These are phyloP conservation scores for Tetracladium marchalianum DNA, from an alignment of 495 filamentous ascomycete species.

Conservation along the genomic window DNA sequence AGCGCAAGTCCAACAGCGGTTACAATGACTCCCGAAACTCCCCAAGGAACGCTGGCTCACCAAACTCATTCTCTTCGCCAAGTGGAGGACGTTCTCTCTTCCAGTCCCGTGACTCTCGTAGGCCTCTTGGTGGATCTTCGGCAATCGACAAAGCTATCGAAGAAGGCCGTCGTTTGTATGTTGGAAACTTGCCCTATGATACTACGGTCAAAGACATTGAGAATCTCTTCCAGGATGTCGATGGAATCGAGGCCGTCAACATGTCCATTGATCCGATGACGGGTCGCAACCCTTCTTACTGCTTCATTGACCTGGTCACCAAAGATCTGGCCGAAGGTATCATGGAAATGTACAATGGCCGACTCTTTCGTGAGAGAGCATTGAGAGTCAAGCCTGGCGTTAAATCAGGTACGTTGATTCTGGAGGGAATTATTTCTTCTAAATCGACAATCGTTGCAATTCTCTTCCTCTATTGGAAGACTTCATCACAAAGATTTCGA, in stretches of 20 bases:
- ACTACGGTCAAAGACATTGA: slow-evolving; percentile 53
- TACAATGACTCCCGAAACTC: too few relatives aligned
- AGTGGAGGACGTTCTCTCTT: too few relatives aligned
- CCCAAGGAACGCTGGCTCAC: too few relatives aligned
- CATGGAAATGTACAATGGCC: slow-evolving; percentile 44
- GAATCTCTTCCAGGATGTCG: slow-evolving; percentile 34
- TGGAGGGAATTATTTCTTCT: too few relatives aligned
- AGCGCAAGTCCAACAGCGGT: neutral
- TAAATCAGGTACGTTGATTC: neutral
- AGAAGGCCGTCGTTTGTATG: slow-evolving; percentile 48
- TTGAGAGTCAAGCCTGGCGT: slow-evolving; percentile 54
- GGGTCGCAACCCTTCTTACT: slow-evolving; percentile 60
- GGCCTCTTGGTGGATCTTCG: too few relatives aligned
- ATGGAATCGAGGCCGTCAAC: slow-evolving; percentile 44
- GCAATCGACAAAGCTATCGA: slow-evolving; percentile 27
- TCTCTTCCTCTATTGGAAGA: too few relatives aligned
- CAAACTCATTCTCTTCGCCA: too few relatives aligned
- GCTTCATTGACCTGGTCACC: slow-evolving; percentile 53
- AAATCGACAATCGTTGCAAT: too few relatives aligned
- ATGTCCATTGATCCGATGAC: slow-evolving; percentile 60
- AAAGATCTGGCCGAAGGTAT: slow-evolving; percentile 47
- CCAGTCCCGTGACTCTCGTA: too few relatives aligned
- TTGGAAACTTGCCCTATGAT: slow-evolving; percentile 59
- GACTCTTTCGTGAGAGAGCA: slow-evolving; percentile 39
- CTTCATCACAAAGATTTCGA: too few relatives aligned